These are phyloP conservation scores for Amorphotheca resinae DNA, from an alignment of 495 filamentous ascomycete species.

Conservation along the genomic window DNA sequence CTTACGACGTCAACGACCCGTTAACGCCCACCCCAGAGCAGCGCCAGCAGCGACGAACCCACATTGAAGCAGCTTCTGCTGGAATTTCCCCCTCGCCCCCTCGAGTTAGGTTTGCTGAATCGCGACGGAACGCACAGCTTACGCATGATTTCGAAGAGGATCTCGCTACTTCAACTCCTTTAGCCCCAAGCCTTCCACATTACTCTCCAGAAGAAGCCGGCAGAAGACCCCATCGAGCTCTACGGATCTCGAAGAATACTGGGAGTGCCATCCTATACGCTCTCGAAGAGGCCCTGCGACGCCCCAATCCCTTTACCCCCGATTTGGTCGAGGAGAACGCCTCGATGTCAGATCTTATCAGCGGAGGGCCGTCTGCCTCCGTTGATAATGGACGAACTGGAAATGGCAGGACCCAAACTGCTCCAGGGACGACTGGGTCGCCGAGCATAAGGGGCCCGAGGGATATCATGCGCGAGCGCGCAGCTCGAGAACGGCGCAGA, in stretches of 20 bases:
- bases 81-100: slow-evolving; percentile 16
- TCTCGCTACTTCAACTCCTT: slow-evolving; percentile 11
- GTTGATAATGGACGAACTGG: slow-evolving; percentile 25
- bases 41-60: slow-evolving; percentile 22
- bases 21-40: slow-evolving; percentile 14
- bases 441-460: slow-evolving; percentile 47
- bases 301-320: slow-evolving; percentile 71
- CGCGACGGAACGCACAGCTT: slow-evolving; percentile 3
- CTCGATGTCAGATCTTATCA: slow-evolving; percentile 76
- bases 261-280: slow-evolving; percentile 70
- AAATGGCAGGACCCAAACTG: slow-evolving; percentile 12
- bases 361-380: slow-evolving; percentile 35
- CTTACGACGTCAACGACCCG: slow-evolving; percentile 21
- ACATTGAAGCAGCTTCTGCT: slow-evolving; percentile 20
- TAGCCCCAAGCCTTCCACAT: slow-evolving; percentile 11
- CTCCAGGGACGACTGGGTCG: slow-evolving; percentile 34
- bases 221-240: slow-evolving; percentile 10
- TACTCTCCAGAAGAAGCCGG: slow-evolving; percentile 8
- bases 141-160: slow-evolving; percentile 20
- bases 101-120: slow-evolving; percentile 8
- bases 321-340: slow-evolving; percentile 86
- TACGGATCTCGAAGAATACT: slow-evolving; percentile 17
- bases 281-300: slow-evolving; percentile 80
- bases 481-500: slow-evolving; percentile 38
- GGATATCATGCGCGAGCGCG: slow-evolving; percentile 64